phyloP scores from a whole-genome alignment of 2,329 filamentous ascomycete species.

The Knufia petricola region DNA sequence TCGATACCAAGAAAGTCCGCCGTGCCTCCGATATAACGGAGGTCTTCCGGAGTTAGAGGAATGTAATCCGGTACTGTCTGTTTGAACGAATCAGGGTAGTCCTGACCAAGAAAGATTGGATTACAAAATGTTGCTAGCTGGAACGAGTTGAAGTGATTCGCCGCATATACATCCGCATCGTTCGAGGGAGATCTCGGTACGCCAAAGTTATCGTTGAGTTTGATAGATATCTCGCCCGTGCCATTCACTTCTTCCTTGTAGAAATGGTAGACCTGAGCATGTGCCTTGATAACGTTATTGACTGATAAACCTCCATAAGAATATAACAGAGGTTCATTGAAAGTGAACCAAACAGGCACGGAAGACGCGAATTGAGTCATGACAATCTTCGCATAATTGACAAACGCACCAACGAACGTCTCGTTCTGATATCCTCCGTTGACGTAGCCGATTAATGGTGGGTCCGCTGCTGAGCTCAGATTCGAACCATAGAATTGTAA shows the following conservation, averaged over 20 bases:
- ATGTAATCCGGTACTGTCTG: slow-evolving; percentile 23
- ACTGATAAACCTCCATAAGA: slow-evolving; percentile 28
- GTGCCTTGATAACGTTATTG: slow-evolving; percentile 31
- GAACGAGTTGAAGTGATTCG: slow-evolving; percentile 28
- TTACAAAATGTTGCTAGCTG: slow-evolving; percentile 36
- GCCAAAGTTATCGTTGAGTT: slow-evolving; percentile 31
- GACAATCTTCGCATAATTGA: slow-evolving; percentile 32
- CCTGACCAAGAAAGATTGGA: slow-evolving; percentile 36
- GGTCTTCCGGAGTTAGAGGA: slow-evolving; percentile 39
- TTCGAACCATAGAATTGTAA: slow-evolving; percentile 17
- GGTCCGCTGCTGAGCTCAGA: slow-evolving; percentile 10
- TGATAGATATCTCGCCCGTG: slow-evolving; percentile 25
- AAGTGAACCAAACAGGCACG: slow-evolving; percentile 34
- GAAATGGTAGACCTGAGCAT: slow-evolving; percentile 32
- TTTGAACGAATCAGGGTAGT: slow-evolving; percentile 35
- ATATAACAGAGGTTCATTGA: slow-evolving; percentile 34
- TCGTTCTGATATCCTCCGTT: slow-evolving; percentile 27
- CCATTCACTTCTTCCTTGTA: slow-evolving; percentile 27
- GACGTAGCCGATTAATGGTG: slow-evolving; percentile 16
- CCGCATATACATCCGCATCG: slow-evolving; percentile 22
- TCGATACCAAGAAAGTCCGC: slow-evolving; percentile 50
- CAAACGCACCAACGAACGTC: slow-evolving; percentile 24
- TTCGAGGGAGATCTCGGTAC: slow-evolving; percentile 25
- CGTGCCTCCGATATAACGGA: slow-evolving; percentile 42
- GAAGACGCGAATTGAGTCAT: slow-evolving; percentile 32